Conservation (phyloP, 2,329 filamentous ascomycete genomes). For the Amauroascus verrucosus region DNA sequence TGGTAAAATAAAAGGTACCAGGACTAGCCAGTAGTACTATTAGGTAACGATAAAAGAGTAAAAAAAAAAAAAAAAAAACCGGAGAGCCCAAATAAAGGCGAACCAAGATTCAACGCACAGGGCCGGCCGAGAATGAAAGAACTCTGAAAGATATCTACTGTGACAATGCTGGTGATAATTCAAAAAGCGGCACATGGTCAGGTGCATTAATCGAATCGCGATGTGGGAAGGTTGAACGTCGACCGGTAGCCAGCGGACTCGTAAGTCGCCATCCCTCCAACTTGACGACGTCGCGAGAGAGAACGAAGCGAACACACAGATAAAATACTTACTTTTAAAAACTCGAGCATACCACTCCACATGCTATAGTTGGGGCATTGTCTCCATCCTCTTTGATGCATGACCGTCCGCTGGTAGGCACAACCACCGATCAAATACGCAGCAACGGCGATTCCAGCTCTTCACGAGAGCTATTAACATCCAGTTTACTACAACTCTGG, state of each 20-base stretch:
- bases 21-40: not conserved
- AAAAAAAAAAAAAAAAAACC: not conserved
- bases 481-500: slow-evolving; percentile 31
- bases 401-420: slow-evolving; percentile 89
- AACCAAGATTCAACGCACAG: not conserved
- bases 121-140: not conserved
- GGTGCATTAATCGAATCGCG: slow-evolving; percentile 27
- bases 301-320: slow-evolving; percentile 30
- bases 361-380: slow-evolving; percentile 90
- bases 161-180: not conserved
- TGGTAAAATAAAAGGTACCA: not conserved
- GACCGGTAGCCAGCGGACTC: slow-evolving; percentile 18
- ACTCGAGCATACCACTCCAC: slow-evolving; percentile 79
- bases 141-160: not conserved
- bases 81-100: not conserved
- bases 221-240: slow-evolving; percentile 23
- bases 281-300: slow-evolving; percentile 21
- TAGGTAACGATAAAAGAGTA: not conserved
- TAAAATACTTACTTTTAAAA: slow-evolving; percentile 60
- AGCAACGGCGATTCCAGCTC: slow-evolving; percentile 58
- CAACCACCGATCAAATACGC: slow-evolving; percentile 89
- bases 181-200: not conserved
- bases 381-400: slow-evolving; percentile 88
- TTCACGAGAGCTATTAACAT: slow-evolving; percentile 21
- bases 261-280: slow-evolving; percentile 19